These are phyloP conservation scores for Bondarzewia mesenterica DNA, from an alignment of 1,284 basidiomycete species.

Conservation along the genomic window DNA sequence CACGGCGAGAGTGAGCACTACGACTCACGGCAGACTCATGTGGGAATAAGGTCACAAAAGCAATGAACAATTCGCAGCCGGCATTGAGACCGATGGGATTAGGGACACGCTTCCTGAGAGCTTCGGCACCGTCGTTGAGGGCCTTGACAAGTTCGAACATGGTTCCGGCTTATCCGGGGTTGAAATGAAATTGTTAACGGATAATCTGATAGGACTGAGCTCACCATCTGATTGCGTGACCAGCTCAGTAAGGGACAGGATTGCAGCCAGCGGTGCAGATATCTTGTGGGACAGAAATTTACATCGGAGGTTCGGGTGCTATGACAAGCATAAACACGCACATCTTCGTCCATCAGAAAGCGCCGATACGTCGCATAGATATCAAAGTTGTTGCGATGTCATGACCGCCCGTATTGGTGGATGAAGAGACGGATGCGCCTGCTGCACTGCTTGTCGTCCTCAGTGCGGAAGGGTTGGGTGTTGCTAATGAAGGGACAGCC, in stretches of 20 bases:
- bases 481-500: conserved; percentile 1
- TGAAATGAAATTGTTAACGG: conserved; percentile 4
- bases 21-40: conserved; percentile 71
- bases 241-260: conserved; percentile 73
- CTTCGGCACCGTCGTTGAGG: conserved; percentile 67
- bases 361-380: conserved; percentile 48
- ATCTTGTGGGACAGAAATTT: conserved; percentile 36
- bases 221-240: conserved; percentile 67
- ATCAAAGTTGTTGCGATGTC: conserved; percentile 30
- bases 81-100: conserved; percentile 85
- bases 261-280: conserved; percentile 83
- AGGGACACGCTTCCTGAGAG: conserved; percentile 53
- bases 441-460: background rate
- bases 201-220: conserved; percentile 12
- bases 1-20: conserved; percentile 3
- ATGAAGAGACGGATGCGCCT: background rate
- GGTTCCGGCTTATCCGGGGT: conserved; percentile 52
- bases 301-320: background rate
- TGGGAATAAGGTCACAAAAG: conserved; percentile 81
- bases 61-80: conserved; percentile 86
- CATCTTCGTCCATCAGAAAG: conserved; percentile 51
- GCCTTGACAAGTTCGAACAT: conserved; percentile 87
- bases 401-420: background rate
- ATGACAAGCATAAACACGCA: conserved; percentile 22
- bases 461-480: background rate